phyloP scores from a whole-genome alignment of 2,329 filamentous ascomycete genomes.

The Aaosphaeria pasadenensis region DNA sequence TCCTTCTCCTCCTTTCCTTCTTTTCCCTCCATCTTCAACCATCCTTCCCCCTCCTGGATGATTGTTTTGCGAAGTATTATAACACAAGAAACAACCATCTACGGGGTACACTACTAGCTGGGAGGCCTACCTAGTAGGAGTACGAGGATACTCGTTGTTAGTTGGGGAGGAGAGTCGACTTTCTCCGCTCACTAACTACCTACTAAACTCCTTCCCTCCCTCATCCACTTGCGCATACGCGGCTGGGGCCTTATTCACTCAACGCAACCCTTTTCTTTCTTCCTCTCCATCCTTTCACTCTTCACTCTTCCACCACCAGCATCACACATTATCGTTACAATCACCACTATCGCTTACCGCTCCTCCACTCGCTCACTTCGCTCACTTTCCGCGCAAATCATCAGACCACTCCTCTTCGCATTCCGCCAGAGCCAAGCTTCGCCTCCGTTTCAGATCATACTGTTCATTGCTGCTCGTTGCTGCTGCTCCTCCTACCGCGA shows the following conservation, averaged over 20 bases:
- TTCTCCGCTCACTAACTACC: not conserved
- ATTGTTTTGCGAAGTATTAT: too few species aligned
- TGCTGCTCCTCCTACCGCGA: too few species aligned
- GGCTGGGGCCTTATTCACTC: not conserved
- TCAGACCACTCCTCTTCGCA: slow-evolving; percentile 5
- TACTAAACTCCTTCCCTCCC: not conserved
- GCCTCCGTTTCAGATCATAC: slow-evolving; percentile 20
- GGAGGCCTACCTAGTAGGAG: too few species aligned
- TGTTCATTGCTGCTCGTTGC: not conserved
- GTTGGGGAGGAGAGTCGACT: too few species aligned
- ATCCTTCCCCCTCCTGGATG: too few species aligned
- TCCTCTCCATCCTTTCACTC: not conserved
- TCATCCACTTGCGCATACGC: not conserved
- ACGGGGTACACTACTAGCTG: too few species aligned
- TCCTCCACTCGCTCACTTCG: slow-evolving; percentile 1
- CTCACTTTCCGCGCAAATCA: not conserved
- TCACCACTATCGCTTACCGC: slow-evolving; percentile 1
- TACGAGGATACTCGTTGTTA: too few species aligned
- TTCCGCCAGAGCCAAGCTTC: slow-evolving; percentile 26
- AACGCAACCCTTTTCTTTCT: not conserved
- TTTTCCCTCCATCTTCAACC: too few species aligned
- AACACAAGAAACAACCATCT: too few species aligned
- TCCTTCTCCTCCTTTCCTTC: too few species aligned
- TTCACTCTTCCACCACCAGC: not conserved
- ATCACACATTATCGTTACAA: not conserved